These are phyloP conservation scores for Pichiaceae sp. DNA, from an alignment of 1,139 yeast genomes.

Conservation along the genomic window DNA sequence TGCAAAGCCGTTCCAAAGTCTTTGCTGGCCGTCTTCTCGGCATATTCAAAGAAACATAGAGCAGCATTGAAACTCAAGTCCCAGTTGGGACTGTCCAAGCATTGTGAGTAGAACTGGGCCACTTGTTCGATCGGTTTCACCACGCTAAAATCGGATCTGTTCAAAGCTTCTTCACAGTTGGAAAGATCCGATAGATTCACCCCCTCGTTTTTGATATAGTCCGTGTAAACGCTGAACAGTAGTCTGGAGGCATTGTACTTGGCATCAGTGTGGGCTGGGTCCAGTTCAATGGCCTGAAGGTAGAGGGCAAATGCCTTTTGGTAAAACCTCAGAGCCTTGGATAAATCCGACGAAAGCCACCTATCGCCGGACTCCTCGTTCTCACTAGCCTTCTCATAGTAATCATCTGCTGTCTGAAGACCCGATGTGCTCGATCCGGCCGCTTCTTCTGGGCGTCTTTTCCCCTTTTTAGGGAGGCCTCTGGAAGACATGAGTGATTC, in stretches of 20 bases:
- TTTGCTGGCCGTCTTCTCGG: conserved; percentile 25
- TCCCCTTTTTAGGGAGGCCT: not conserved
- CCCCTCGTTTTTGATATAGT: conserved; percentile 36
- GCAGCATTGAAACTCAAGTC: conserved; percentile 41
- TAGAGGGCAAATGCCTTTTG: conserved; percentile 38
- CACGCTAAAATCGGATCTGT: conserved; percentile 28
- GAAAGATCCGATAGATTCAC: conserved; percentile 29
- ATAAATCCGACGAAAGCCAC: conserved; percentile 47
- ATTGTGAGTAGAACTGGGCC: conserved; percentile 30
- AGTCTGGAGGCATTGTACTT: conserved; percentile 42
- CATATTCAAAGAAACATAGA: conserved; percentile 37
- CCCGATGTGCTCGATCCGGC: conserved; percentile 2
- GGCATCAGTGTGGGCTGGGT: conserved; percentile 27
- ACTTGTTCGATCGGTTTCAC: conserved; percentile 30
- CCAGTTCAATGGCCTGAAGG: conserved; percentile 23
- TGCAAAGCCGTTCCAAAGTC: conserved; percentile 7
- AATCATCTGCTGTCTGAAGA: conserved; percentile 37
- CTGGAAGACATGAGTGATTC: not conserved
- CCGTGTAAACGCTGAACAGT: conserved; percentile 39
- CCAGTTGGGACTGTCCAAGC: conserved; percentile 17
- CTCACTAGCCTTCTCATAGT: conserved; percentile 35
- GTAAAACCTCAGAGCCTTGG: conserved; percentile 46
- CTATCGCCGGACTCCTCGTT: conserved; percentile 53
- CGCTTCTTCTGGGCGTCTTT: not conserved
- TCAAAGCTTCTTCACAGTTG: conserved; percentile 35